Evolutionary conservation across 2,329 filamentous ascomycete species (phyloP), one percentile per base, ranked within the genome.

Genomic region (Colletotrichum tamarilloi): DNA sequence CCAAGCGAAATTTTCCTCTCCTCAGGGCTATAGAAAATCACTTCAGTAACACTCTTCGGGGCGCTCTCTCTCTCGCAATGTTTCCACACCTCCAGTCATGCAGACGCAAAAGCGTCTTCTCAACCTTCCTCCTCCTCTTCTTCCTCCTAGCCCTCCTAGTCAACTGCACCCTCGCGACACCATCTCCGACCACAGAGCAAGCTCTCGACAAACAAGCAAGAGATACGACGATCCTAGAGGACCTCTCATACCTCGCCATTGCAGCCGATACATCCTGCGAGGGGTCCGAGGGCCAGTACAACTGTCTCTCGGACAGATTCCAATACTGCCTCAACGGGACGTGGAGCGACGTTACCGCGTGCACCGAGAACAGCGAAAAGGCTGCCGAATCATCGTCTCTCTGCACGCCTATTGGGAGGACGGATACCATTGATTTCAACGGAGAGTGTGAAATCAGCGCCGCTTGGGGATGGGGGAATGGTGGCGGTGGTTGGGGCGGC

Each of bases 201-300:
- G 19, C 16, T 9, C 5, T 62, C 19, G 42, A 19, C 8, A 24
- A 55, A 19, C 42, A 32, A 26, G 8, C 30, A 19, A 19, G 12
- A 22, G 62, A 65, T 56, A 24, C 30, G 0, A 72, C 57, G n/a
- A 3, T n/a, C 16, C 24, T 69, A 24, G 42, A 24, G 3, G 64
- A 64, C 53, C 55, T 65, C 57, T 22, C 70, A 12, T 74, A 67
- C 30, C 78, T 79, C n/a, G 76, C 77, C 16, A 77, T 83, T 72
- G 72, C 79, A 14, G 78, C 76, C 4, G 85, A 85, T 24, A 79
- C 84, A 2, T 75, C 78, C 5, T 89, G 87, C 78, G 78, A 80
- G 12, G 79, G 77, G 11, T 77, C 80, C 14, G 87, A 89, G 72
- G 87, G 87, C n/a, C 83, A 85, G 74, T 89, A 87, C 87, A 87